Evolutionary conservation across 1,139 yeast genomes (phyloP).

Genomic region (Geotrichum restrictum): DNA sequence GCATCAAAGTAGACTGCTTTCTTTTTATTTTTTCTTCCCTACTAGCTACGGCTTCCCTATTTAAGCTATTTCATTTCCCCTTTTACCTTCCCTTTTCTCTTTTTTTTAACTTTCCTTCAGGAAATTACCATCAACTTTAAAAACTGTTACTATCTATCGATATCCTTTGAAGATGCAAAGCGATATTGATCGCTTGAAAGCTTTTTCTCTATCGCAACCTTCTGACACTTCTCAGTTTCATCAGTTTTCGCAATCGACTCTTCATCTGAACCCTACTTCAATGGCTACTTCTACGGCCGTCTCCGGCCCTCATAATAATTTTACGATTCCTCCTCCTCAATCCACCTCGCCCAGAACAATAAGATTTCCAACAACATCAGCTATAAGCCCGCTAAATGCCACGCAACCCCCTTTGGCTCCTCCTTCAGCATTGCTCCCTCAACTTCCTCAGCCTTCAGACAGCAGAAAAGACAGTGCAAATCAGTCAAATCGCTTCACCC

Average conservation of each 20-base stretch:
- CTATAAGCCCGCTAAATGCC: not conserved
- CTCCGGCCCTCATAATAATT: not conserved
- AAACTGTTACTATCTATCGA: not conserved
- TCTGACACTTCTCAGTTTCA: not conserved
- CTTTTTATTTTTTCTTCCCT: not conserved
- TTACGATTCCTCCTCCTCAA: not conserved
- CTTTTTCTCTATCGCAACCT: not conserved
- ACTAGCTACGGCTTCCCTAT: not conserved
- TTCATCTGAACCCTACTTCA: too few relatives aligned
- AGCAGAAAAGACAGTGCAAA: not conserved
- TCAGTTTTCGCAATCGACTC: too few relatives aligned
- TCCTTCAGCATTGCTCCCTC: not conserved
- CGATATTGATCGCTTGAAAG: not conserved
- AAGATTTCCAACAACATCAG: not conserved
- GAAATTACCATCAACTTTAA: not conserved
- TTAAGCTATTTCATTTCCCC: not conserved
- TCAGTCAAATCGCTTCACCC: not conserved
- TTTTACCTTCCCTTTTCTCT: not conserved
- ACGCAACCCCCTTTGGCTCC: not conserved
- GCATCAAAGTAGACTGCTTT: not conserved
- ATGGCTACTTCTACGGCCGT: too few relatives aligned
- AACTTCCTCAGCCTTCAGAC: not conserved
- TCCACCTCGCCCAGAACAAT: too few relatives aligned
- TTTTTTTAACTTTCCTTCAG: not conserved
- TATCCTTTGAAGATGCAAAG: not conserved